Conservation (phyloP, 129 eudicot species). For the Lonicera japonica region DNA sequence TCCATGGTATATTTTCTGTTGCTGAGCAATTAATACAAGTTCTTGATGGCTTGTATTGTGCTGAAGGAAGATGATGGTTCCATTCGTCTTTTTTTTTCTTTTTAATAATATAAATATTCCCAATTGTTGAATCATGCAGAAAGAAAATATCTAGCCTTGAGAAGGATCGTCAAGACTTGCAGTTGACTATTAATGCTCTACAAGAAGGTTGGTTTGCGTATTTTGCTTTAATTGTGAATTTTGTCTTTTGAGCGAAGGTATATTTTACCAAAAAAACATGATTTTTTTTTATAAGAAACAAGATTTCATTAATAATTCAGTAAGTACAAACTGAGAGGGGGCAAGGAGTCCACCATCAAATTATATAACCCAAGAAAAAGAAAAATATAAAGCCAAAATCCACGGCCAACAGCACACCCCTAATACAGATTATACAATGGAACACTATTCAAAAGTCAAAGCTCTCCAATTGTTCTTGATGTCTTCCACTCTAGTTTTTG, state of each 20-base stretch:
- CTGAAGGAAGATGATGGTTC: constrained; percentile 3
- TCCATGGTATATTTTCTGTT: neutral
- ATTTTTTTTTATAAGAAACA: neutral
- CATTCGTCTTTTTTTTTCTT: neutral
- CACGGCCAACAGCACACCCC: too few species aligned
- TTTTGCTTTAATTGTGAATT: constrained; percentile 8
- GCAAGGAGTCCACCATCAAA: too few species aligned
- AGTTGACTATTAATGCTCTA: constrained; percentile 71
- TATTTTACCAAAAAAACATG: neutral
- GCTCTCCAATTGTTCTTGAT: too few species aligned
- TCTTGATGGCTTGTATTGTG: neutral
- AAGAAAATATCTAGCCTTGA: constrained; percentile 67
- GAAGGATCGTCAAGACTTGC: constrained; percentile 88
- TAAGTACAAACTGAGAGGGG: too few species aligned
- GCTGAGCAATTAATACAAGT: neutral
- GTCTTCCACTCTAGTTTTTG: too few species aligned
- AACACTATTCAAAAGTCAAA: too few species aligned
- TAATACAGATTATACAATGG: too few species aligned
- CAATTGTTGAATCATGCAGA: constrained; percentile 38
- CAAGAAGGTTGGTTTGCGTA: constrained; percentile 61
- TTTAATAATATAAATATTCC: neutral
- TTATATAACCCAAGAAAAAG: too few species aligned
- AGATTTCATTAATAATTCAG: too few species aligned
- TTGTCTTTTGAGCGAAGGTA: neutral
- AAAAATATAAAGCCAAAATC: too few species aligned